These are phyloP conservation scores for Yamadazyma kanchanaburiensis DNA, from an alignment of 1,139 yeast species.

Conservation along the genomic window DNA sequence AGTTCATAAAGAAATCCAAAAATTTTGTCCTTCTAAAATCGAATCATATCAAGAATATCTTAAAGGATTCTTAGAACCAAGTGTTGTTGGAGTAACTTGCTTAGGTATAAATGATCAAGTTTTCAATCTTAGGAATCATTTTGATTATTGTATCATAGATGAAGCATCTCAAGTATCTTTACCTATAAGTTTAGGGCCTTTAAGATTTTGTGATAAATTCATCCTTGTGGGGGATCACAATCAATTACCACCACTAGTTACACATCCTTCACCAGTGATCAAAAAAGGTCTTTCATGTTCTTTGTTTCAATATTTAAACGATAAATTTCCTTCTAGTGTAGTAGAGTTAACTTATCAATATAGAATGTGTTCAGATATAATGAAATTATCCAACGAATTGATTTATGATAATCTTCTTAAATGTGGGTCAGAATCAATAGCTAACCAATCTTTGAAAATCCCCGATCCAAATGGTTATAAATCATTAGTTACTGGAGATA, in stretches of 20 bases:
- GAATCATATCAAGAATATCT: slow-evolving; percentile 44
- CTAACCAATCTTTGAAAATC: slow-evolving; percentile 49
- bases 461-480: slow-evolving; percentile 32
- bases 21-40: slow-evolving; percentile 48
- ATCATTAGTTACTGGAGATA: slow-evolving; percentile 7
- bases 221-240: slow-evolving; percentile 92
- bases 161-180: slow-evolving; percentile 95
- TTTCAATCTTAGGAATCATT: slow-evolving; percentile 52
- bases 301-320: slow-evolving; percentile 70
- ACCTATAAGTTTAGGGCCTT: slow-evolving; percentile 88
- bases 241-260: slow-evolving; percentile 85
- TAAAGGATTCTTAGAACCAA: slow-evolving; percentile 49
- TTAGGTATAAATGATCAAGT: slow-evolving; percentile 69
- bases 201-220: slow-evolving; percentile 72
- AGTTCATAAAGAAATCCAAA: slow-evolving; percentile 61
- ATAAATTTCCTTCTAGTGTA: slow-evolving; percentile 66
- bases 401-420: slow-evolving; percentile 72
- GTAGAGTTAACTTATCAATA: slow-evolving; percentile 79
- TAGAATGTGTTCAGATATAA: slow-evolving; percentile 88
- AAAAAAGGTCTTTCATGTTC: slow-evolving; percentile 71
- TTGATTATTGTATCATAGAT: slow-evolving; percentile 92
- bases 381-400: slow-evolving; percentile 75
- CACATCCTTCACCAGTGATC: slow-evolving; percentile 53
- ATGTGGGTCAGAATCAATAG: slow-evolving; percentile 70
- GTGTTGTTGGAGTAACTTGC: slow-evolving; percentile 87